Percentiles rank a stretch among this genome's conserved stretches.
phyloP scores from a whole-genome alignment of 2,329 filamentous ascomycete species.

The Arthroderma uncinatum region DNA sequence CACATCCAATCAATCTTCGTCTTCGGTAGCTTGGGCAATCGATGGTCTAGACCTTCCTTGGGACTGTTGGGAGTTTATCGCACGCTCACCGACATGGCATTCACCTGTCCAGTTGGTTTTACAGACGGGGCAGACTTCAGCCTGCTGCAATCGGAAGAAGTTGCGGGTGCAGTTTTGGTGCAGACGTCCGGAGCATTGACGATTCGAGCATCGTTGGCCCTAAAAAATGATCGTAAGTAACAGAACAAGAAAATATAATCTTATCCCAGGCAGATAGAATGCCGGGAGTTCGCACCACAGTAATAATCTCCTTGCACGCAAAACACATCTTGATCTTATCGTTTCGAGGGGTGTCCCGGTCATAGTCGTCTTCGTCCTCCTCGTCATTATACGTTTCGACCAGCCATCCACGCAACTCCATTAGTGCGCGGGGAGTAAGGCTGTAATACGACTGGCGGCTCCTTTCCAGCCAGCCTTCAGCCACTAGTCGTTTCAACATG shows the following conservation, averaged over 20 bases:
- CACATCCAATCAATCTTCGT: not conserved
- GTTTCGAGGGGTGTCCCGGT: constrained; percentile 38
- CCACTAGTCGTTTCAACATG: constrained; percentile 57
- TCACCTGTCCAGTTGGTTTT: constrained; percentile 42
- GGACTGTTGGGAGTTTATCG: constrained; percentile 20
- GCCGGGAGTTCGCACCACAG: constrained; percentile 40
- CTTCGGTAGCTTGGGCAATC: not conserved
- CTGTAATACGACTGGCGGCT: constrained; percentile 62
- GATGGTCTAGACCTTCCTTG: constrained; percentile 1
- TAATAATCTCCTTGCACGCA: constrained; percentile 83
- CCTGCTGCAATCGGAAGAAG: constrained; percentile 57
- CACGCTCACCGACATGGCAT: constrained; percentile 44
- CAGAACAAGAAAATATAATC: not conserved
- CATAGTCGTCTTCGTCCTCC: constrained; percentile 45
- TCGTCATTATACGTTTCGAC: constrained; percentile 80
- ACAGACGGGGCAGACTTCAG: constrained; percentile 53
- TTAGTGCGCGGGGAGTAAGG: constrained; percentile 62
- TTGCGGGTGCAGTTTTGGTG: constrained; percentile 66
- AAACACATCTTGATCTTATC: constrained; percentile 76
- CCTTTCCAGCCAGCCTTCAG: constrained; percentile 75
- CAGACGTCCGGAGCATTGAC: constrained; percentile 57
- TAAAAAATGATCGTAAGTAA: constrained; percentile 16
- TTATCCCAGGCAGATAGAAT: not conserved
- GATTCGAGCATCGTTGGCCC: constrained; percentile 63
- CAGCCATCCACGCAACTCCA: constrained; percentile 78